Evolutionary conservation across 2,329 filamentous ascomycete genomes (phyloP).

Genomic region (Aspergillus felis): DNA sequence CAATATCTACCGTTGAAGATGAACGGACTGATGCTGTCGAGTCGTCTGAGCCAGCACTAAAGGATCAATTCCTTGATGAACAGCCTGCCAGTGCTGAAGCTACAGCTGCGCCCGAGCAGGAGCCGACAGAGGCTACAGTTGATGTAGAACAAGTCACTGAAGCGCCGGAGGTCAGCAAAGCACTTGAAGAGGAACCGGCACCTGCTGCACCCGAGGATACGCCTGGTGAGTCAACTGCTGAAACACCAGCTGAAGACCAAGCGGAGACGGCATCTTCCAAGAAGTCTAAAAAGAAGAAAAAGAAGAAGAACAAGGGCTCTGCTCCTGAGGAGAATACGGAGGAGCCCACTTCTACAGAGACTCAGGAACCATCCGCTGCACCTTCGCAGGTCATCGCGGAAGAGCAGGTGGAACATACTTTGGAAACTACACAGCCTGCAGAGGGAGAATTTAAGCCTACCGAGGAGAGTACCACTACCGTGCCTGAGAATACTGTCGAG

Average conservation of each 20-base stretch:
- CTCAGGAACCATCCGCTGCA: background rate
- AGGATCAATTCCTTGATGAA: background rate
- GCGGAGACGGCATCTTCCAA: slow-evolving; percentile 8
- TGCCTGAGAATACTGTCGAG: background rate
- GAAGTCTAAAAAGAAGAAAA: slow-evolving; percentile 27
- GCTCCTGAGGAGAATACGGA: slow-evolving; percentile 6
- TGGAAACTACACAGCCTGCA: background rate
- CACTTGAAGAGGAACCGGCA: background rate
- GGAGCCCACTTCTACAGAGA: background rate
- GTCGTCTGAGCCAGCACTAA: background rate
- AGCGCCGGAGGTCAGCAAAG: background rate
- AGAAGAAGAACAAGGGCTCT: slow-evolving; percentile 13
- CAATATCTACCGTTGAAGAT: background rate
- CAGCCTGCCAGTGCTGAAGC: background rate
- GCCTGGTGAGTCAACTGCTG: slow-evolving; percentile 8
- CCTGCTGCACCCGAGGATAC: background rate
- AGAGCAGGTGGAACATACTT: background rate
- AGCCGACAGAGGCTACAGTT: background rate
- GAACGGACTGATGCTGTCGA: background rate
- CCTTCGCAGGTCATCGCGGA: background rate
- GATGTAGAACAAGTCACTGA: background rate
- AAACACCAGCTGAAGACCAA: background rate
- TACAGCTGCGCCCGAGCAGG: background rate
- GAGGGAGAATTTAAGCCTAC: background rate
- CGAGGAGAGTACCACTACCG: background rate